Conservation (phyloP, 306 rosid genomes). For the Acacia crassicarpa region DNA sequence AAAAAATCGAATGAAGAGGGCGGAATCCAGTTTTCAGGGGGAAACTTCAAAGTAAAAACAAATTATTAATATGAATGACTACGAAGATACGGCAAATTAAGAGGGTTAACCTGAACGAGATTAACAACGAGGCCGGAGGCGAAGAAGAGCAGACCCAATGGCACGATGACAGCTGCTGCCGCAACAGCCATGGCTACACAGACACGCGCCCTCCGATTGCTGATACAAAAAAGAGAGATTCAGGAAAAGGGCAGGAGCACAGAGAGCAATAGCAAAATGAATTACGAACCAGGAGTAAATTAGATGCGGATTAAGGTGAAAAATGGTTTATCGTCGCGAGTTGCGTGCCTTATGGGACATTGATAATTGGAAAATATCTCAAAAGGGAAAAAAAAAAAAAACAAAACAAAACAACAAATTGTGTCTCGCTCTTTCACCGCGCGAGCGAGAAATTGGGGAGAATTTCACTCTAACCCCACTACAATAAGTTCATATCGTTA, state of each 20-base stretch:
- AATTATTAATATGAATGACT: not conserved
- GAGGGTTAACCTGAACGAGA: slow-evolving; percentile 65
- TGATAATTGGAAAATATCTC: not conserved
- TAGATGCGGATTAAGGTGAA: not conserved
- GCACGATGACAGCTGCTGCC: slow-evolving; percentile 76
- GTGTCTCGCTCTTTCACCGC: too few species aligned
- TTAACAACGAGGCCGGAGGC: slow-evolving; percentile 81
- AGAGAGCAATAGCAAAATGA: not conserved
- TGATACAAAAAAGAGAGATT: slow-evolving; percentile 2
- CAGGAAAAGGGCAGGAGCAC: not conserved
- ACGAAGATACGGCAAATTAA: not conserved
- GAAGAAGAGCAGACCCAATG: slow-evolving; percentile 84
- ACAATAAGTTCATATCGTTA: too few species aligned
- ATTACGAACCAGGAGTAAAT: not conserved
- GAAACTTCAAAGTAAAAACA: not conserved
- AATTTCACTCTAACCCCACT: too few species aligned
- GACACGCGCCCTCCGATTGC: not conserved
- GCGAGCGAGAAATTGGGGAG: too few species aligned
- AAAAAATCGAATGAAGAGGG: not conserved
- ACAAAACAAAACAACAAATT: too few species aligned
- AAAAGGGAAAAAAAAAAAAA: too few species aligned
- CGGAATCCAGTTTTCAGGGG: not conserved
- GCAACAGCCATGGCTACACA: slow-evolving; percentile 72
- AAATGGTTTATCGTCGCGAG: not conserved
- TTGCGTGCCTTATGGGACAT: not conserved